Conservation (phyloP, 116 monocot species). For the Zostera marina region DNA sequence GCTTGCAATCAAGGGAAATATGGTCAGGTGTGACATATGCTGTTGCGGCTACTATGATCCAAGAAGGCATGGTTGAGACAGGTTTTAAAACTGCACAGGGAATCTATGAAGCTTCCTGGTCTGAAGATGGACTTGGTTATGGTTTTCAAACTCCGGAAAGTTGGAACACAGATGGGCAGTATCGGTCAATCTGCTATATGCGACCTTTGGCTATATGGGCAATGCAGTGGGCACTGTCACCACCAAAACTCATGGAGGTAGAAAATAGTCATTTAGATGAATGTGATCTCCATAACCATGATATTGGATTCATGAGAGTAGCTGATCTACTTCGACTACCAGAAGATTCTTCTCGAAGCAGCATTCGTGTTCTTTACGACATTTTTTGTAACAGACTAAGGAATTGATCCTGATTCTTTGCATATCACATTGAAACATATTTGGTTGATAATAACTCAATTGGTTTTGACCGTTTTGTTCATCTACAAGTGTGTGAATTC, state of each 20-base stretch:
- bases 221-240: conserved; percentile 94
- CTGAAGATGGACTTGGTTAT: conserved; percentile 71
- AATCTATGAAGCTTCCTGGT: conserved; percentile 76
- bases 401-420: background rate
- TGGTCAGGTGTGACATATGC: conserved; percentile 93
- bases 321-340: conserved; percentile 59
- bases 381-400: conserved; percentile 20
- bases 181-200: conserved; percentile 91
- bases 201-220: conserved; percentile 97
- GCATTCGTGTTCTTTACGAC: conserved; percentile 43
- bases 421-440: background rate
- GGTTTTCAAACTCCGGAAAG: conserved; percentile 92
- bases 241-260: conserved; percentile 44
- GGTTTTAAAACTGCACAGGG: conserved; percentile 93
- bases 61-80: conserved; percentile 81
- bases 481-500: no score
- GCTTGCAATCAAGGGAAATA: conserved; percentile 83
- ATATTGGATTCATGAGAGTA: conserved; percentile 39
- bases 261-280: conserved; percentile 1
- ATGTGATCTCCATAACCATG: conserved; percentile 10
- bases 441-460: no score
- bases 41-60: conserved; percentile 82
- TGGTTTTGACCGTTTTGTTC: no score
- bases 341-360: conserved; percentile 39
- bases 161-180: conserved; percentile 69